These are phyloP conservation scores for Gossypium mustelinum DNA, from an alignment of 345 rosid genomes.

Conservation along the genomic window DNA sequence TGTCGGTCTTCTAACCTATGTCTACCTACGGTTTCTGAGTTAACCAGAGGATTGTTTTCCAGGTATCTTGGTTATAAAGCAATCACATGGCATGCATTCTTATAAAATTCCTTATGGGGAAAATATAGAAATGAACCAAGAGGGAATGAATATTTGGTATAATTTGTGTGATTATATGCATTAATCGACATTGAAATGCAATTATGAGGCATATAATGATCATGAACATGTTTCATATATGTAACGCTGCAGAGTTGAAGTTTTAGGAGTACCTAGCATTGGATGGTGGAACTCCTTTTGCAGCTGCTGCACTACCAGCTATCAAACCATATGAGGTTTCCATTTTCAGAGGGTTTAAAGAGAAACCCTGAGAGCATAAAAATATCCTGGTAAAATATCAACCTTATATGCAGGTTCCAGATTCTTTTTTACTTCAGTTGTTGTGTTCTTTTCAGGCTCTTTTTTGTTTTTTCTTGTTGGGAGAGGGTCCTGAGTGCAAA, in stretches of 20 bases:
- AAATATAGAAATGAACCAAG: neutral
- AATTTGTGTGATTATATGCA: neutral
- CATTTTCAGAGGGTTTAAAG: constrained; percentile 41
- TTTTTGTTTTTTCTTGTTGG: neutral
- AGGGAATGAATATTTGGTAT: neutral
- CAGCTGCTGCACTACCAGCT: constrained; percentile 43
- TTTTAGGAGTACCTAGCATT: constrained; percentile 37
- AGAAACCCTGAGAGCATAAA: constrained; percentile 32
- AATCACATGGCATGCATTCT: neutral
- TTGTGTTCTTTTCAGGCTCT: constrained; percentile 2
- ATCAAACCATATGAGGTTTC: constrained; percentile 27
- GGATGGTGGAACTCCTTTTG: constrained; percentile 34
- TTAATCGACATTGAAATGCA: neutral
- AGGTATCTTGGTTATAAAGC: neutral
- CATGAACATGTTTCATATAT: neutral
- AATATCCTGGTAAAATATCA: constrained; percentile 1
- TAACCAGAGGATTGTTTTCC: neutral
- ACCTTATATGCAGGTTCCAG: constrained; percentile 2
- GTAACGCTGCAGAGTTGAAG: constrained; percentile 1
- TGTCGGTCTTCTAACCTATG: neutral
- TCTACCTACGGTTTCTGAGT: neutral
- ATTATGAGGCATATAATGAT: neutral
- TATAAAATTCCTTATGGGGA: neutral
- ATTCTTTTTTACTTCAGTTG: neutral
- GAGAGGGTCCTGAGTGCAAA: neutral